These are phyloP conservation scores for Scutellaria galericulata DNA, from an alignment of 257 asterid genomes.

Conservation along the genomic window DNA sequence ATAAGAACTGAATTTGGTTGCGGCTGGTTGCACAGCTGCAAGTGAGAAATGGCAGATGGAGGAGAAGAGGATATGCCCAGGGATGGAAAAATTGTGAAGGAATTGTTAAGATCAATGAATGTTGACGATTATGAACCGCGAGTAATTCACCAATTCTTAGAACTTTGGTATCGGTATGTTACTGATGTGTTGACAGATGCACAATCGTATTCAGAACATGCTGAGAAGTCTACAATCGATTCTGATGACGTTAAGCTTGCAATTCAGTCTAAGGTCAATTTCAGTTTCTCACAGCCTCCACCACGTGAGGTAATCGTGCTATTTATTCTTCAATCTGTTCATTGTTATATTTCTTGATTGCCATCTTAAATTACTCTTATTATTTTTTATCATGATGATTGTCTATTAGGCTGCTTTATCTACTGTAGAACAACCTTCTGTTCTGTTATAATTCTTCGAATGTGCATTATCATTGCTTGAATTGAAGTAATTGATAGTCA, in stretches of 20 bases:
- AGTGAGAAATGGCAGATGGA: conserved; percentile 63
- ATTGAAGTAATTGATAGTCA: too few relatives aligned
- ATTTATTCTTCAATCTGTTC: neutral
- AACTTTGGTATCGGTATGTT: conserved; percentile 76
- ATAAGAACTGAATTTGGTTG: conserved; percentile 3
- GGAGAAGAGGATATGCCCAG: conserved; percentile 83
- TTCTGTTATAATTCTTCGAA: neutral
- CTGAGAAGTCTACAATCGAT: conserved; percentile 67
- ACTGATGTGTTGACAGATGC: conserved; percentile 82
- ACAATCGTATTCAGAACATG: conserved; percentile 88
- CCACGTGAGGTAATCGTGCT: conserved; percentile 73
- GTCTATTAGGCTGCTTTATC: neutral
- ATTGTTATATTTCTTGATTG: neutral
- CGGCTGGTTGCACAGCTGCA: neutral
- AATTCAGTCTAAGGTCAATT: conserved; percentile 81
- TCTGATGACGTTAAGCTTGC: conserved; percentile 91
- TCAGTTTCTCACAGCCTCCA: conserved; percentile 95
- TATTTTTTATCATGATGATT: neutral
- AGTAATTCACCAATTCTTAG: conserved; percentile 76
- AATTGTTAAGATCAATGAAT: conserved; percentile 77
- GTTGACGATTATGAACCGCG: conserved; percentile 88
- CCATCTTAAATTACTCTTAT: neutral
- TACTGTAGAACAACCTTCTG: neutral
- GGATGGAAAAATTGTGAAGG: conserved; percentile 86
- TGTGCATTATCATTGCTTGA: neutral